A percentile compares a stretch with the other conserved stretches of the same genome.
Conservation (phyloP, 208 protist genomes). For the Acanthamoeba polyphaga region DNA sequence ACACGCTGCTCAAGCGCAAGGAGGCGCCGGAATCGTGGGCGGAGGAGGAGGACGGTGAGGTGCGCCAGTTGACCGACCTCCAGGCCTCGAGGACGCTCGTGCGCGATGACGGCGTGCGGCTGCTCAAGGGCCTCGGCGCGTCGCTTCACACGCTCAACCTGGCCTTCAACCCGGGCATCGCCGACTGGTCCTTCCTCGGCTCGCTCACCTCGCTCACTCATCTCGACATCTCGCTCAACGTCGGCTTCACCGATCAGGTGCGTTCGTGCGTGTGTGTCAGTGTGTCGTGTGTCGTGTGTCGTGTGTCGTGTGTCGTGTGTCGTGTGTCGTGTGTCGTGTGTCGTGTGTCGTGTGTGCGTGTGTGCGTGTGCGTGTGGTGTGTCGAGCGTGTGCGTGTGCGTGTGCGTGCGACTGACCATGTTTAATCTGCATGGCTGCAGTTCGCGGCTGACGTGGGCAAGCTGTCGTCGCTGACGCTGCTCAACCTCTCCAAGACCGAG, state of each 20-base stretch:
- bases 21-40: not conserved
- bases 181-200: slow-evolving; percentile 55
- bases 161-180: slow-evolving; percentile 37
- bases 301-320: no score
- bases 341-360: not conserved
- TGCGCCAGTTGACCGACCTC: not conserved
- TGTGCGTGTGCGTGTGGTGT: not conserved
- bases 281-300: no score
- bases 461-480: slow-evolving; percentile 56
- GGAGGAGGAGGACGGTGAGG: not conserved
- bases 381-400: not conserved
- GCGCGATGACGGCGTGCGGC: not conserved
- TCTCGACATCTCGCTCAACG: slow-evolving; percentile 64
- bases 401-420: not conserved
- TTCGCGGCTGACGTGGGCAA: slow-evolving; percentile 26
- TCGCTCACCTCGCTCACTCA: slow-evolving; percentile 23
- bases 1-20: slow-evolving; percentile 3
- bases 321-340: no score
- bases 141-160: slow-evolving; percentile 55
- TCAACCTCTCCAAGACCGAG: slow-evolving; percentile 73
- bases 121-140: not conserved
- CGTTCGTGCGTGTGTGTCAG: not conserved
- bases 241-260: slow-evolving; percentile 64
- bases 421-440: not conserved
- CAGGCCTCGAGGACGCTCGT: slow-evolving; percentile 6